These are phyloP conservation scores for Schizophyllum commune DNA, from an alignment of 1,284 basidiomycete species.

Conservation along the genomic window DNA sequence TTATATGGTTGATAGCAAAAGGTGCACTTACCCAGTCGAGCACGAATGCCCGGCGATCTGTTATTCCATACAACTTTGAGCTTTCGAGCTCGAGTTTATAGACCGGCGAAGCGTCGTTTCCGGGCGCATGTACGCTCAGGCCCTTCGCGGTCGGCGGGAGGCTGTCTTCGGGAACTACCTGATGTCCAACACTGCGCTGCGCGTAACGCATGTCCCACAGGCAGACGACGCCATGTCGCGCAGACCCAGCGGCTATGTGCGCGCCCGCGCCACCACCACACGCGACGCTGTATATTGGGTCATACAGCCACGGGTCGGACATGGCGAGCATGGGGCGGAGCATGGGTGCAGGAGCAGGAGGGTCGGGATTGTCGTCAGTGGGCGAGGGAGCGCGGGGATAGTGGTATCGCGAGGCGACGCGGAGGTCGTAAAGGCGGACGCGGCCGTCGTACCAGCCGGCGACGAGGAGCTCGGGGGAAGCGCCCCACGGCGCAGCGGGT, in stretches of 20 bases:
- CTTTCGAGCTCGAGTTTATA: conserved; percentile 65
- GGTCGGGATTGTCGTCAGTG: conserved; percentile 7
- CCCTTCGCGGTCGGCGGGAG: conserved; percentile 24
- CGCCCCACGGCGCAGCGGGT: conserved; percentile 51
- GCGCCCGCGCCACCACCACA: conserved; percentile 59
- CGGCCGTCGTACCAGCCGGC: conserved; percentile 75
- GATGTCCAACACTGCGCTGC: conserved; percentile 1
- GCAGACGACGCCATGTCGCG: conserved; percentile 64
- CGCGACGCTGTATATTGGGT: conserved; percentile 66
- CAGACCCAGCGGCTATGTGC: conserved; percentile 64
- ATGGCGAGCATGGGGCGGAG: conserved; percentile 52
- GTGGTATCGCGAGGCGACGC: conserved; percentile 28
- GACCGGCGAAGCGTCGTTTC: conserved; percentile 67
- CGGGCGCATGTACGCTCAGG: conserved; percentile 71
- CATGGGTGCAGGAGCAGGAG: conserved; percentile 12
- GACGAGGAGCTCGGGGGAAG: conserved; percentile 63
- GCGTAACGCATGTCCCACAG: conserved; percentile 70
- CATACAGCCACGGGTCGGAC: conserved; percentile 56
- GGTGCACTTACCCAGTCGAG: conserved; percentile 55
- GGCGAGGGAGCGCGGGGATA: conserved; percentile 9
- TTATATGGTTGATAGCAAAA: background rate
- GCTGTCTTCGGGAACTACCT: background rate
- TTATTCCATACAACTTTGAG: conserved; percentile 66
- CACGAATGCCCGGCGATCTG: conserved; percentile 65
- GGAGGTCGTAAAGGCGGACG: conserved; percentile 65